Evolutionary conservation across 1,284 basidiomycete genomes (phyloP).

Genomic region (Ustanciosporium gigantosporum): DNA sequence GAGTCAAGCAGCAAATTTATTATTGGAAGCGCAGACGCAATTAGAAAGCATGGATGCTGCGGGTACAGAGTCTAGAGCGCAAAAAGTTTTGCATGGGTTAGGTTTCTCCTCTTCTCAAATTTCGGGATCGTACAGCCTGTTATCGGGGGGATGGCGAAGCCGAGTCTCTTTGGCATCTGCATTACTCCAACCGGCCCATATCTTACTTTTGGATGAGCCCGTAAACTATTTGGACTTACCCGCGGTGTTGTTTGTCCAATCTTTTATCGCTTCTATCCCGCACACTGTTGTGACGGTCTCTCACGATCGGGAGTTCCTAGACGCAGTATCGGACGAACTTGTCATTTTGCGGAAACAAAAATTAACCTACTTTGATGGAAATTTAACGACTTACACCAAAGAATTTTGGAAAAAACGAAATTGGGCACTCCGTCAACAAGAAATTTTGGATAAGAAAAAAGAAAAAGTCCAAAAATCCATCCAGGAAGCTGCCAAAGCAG

Average conservation of each 20-base stretch:
- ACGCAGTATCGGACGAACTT: constrained; percentile 71
- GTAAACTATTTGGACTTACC: constrained; percentile 64
- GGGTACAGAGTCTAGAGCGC: constrained; percentile 68
- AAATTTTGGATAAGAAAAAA: constrained; percentile 68
- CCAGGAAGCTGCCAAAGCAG: constrained; percentile 66
- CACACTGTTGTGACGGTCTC: constrained; percentile 70
- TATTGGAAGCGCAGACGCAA: constrained; percentile 54
- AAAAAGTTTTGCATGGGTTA: constrained; percentile 69
- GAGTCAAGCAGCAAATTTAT: constrained; percentile 58
- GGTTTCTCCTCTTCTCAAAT: constrained; percentile 69
- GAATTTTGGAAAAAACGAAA: constrained; percentile 66
- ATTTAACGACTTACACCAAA: constrained; percentile 68
- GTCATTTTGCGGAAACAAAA: constrained; percentile 69
- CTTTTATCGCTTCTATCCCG: constrained; percentile 64
- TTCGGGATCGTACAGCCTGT: constrained; percentile 64
- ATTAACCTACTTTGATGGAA: constrained; percentile 70
- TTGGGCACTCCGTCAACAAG: constrained; percentile 66
- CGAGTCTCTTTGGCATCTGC: constrained; percentile 66
- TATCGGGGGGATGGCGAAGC: constrained; percentile 75
- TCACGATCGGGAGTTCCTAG: constrained; percentile 74
- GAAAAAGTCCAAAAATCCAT: constrained; percentile 64
- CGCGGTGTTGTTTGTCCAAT: constrained; percentile 65
- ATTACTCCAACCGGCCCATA: constrained; percentile 63
- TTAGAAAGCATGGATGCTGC: constrained; percentile 61
- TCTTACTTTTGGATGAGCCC: constrained; percentile 64